Evolutionary conservation across 1,139 yeast genomes (phyloP), one percentile per base, ranked within the genome.

Genomic region (Pichia sp.): DNA sequence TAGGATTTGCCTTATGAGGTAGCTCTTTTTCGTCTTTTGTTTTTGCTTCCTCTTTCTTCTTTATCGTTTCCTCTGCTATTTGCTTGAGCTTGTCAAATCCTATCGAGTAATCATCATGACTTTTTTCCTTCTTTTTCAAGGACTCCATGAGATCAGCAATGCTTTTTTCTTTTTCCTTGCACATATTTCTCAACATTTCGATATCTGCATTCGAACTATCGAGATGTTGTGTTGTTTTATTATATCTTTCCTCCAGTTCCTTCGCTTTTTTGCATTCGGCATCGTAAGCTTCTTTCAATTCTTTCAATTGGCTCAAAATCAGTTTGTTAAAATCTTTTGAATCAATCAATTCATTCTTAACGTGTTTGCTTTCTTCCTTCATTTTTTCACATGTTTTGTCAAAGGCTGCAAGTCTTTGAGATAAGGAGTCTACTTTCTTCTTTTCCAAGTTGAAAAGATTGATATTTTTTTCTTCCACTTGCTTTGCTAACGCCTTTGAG

Each of bases 391-490:
- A 43, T 2, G n/a, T 28, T 9, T 16, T 43, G 19, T 43, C 36
- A n/a, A n/a, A n/a, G 19, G 18, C 34, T 2, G 9, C 13, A n/a
- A 45, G 16, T 8, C 41, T 23, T n/a, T 22, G 36, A 22, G 7
- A 18, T 9, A 52, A 23, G 9, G 10, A n/a, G 10, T 31, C 22
- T 2, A 37, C 41, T 21, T 48, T 48, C 19, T 46, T 49, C 28
- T 36, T 46, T 19, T 52, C 52, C 16, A 42, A 50, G 21, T 46
- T 41, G 16, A 52, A 52, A 7, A 48, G 26, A 26, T 30, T 47
- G 3, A 44, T 37, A 44, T 49, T 52, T 42, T 52, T 42, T 7
- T 47, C 36, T 37, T 52, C 55, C 9, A 41, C 36, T 8, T 31
- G 10, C 9, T 49, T 45, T 21, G 41, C 19, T 16, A 23, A 21